These are phyloP conservation scores for Fragilaria radians DNA, from an alignment of 108 stramenopile genomes.

Conservation along the genomic window DNA sequence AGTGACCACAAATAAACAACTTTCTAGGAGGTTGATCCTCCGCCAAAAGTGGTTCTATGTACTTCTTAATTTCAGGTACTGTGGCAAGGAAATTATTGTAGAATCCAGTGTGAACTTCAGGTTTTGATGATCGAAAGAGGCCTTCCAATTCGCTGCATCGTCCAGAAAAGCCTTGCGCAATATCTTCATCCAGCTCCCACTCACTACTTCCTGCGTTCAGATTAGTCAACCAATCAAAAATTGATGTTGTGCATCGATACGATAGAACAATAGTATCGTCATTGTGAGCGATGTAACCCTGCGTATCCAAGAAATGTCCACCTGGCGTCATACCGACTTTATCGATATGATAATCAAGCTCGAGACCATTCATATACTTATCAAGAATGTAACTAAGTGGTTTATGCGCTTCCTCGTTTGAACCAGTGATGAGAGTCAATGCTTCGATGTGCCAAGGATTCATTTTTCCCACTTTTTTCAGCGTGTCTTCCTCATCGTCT, in stretches of 20 bases:
- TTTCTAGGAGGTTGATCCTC: constrained; percentile 34
- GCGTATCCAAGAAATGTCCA: constrained; percentile 34
- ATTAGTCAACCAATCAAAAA: constrained; percentile 52
- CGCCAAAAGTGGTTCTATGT: constrained; percentile 35
- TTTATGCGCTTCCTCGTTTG: constrained; percentile 38
- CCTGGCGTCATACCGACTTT: constrained; percentile 15
- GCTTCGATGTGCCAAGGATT: constrained; percentile 53
- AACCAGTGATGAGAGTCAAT: constrained; percentile 41
- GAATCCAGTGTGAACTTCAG: constrained; percentile 48
- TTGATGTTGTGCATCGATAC: constrained; percentile 42
- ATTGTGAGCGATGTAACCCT: constrained; percentile 64
- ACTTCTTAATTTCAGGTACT: constrained; percentile 25
- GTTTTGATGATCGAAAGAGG: constrained; percentile 17
- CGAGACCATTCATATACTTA: constrained; percentile 27
- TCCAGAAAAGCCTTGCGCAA: constrained; percentile 22
- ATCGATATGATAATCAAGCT: constrained; percentile 30
- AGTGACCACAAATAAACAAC: constrained; percentile 50
- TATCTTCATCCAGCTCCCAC: constrained; percentile 37
- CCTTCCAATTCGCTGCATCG: constrained; percentile 17
- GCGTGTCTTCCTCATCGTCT: constrained; percentile 29
- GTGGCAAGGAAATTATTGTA: constrained; percentile 48
- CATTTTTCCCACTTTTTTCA: constrained; percentile 14
- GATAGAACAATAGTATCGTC: constrained; percentile 43
- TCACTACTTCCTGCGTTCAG: constrained; percentile 28
- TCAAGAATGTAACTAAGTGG: constrained; percentile 33